Percentiles rank a stretch among this genome's conserved stretches.
Evolutionary conservation across 2,329 filamentous ascomycete genomes (phyloP).

Genomic region (Claviceps quebecensis): DNA sequence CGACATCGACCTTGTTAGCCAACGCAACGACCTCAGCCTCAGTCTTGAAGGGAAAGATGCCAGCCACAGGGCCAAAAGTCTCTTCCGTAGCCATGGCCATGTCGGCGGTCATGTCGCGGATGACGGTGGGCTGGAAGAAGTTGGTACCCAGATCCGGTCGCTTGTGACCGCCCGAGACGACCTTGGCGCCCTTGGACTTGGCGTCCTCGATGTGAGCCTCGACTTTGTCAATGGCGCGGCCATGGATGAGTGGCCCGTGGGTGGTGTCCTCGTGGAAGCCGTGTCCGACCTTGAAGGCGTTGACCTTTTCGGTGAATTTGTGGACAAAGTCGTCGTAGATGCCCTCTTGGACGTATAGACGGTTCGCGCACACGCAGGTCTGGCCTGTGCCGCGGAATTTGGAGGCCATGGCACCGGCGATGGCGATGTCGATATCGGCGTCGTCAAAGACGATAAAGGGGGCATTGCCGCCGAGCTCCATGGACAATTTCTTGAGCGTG

Average conservation of each 20-base stretch:
- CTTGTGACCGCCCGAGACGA: conserved; percentile 62
- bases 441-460: conserved; percentile 97
- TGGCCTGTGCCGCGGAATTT: conserved; percentile 95
- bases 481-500: conserved; percentile 70
- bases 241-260: conserved; percentile 76
- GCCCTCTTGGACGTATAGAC: conserved; percentile 64
- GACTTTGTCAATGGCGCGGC: conserved; percentile 67
- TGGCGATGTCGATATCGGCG: conserved; percentile 73
- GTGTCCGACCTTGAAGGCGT: conserved; percentile 59
- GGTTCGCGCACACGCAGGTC: conserved; percentile 85
- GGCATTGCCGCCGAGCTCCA: conserved; percentile 89
- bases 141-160: conserved; percentile 63
- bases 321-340: conserved; percentile 64
- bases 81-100: conserved; percentile 82
- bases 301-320: conserved; percentile 58
- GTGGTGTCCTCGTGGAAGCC: conserved; percentile 59
- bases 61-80: conserved; percentile 90
- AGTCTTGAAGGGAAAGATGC: conserved; percentile 74
- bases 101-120: conserved; percentile 70
- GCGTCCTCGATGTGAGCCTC: conserved; percentile 70
- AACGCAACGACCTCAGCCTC: conserved; percentile 77
- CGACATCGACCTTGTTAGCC: conserved; percentile 73
- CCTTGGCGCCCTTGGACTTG: conserved; percentile 58
- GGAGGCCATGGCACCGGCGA: conserved; percentile 66
- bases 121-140: conserved; percentile 82